Conservation (phyloP, 768 basidiomycete species). For the Pholiota molesta region DNA sequence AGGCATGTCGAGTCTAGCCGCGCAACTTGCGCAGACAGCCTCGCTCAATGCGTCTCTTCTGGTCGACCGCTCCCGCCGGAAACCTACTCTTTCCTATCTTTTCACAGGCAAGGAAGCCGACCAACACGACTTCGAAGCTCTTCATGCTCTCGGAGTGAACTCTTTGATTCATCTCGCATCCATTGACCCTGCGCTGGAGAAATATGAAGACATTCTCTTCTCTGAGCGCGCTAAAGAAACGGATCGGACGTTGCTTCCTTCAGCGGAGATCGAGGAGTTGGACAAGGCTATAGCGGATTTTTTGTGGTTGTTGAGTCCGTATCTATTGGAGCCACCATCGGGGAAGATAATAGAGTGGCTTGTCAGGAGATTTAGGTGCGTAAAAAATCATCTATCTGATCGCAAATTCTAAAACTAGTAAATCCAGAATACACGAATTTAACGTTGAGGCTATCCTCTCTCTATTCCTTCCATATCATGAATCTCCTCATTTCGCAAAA, state of each 20-base stretch:
- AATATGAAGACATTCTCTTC: constrained; percentile 75
- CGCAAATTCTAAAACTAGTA: constrained; percentile 3
- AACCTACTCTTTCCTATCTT: constrained; percentile 78
- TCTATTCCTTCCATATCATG: constrained; percentile 93
- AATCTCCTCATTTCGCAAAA: constrained; percentile 92
- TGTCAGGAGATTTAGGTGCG: constrained; percentile 88
- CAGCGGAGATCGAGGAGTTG: constrained; percentile 64
- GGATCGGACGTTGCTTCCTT: constrained; percentile 78
- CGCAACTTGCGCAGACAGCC: constrained; percentile 76
- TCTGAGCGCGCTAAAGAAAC: constrained; percentile 72
- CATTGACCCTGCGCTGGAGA: constrained; percentile 58
- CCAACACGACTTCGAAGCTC: constrained; percentile 84
- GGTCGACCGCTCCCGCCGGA: constrained; percentile 64
- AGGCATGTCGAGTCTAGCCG: constrained; percentile 71
- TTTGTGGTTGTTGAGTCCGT: constrained; percentile 73
- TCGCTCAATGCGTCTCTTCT: constrained; percentile 81
- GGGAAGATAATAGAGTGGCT: constrained; percentile 94
- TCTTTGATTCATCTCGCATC: constrained; percentile 73
- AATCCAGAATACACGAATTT: constrained; percentile 85
- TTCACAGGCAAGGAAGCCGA: constrained; percentile 84
- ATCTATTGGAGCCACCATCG: constrained; percentile 79
- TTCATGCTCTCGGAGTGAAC: constrained; percentile 80
- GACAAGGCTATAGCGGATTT: constrained; percentile 64
- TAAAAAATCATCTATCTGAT: neutral
- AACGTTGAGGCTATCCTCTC: constrained; percentile 79